Conservation (phyloP, 106 monocot genomes). For the Dactylorhiza incarnata region DNA sequence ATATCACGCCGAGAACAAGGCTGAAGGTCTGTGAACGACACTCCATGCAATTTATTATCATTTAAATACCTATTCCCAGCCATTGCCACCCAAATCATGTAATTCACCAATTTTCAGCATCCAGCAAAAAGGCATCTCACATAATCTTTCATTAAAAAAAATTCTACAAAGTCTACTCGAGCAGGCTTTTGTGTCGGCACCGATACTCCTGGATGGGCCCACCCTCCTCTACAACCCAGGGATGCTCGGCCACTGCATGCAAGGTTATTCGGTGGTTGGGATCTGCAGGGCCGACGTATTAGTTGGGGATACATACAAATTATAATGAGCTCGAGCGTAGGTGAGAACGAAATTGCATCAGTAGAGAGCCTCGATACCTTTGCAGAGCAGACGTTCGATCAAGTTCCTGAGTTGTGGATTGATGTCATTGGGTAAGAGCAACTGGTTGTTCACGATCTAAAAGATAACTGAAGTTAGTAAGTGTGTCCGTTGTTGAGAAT, state of each 20-base stretch:
- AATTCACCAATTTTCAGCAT: not conserved
- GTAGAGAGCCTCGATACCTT: constrained; percentile 24
- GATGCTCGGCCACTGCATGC: constrained; percentile 50
- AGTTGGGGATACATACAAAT: not conserved
- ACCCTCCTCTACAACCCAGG: constrained; percentile 56
- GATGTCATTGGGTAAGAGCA: constrained; percentile 35
- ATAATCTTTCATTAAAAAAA: not conserved
- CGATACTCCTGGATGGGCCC: constrained; percentile 39
- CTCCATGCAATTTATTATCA: too few species aligned
- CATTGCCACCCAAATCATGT: not conserved
- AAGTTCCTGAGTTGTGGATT: constrained; percentile 42
- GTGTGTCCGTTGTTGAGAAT: not conserved
- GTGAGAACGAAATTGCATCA: not conserved
- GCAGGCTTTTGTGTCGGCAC: constrained; percentile 20
- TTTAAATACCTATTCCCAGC: not conserved
- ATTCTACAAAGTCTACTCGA: not conserved
- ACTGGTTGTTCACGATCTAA: constrained; percentile 44
- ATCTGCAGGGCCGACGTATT: constrained; percentile 27
- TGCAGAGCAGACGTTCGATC: constrained; percentile 53
- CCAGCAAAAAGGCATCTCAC: not conserved
- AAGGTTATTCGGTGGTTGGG: constrained; percentile 51
- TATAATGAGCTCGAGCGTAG: not conserved
- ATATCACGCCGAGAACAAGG: not conserved
- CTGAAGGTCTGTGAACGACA: not conserved
- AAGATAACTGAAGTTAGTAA: not conserved